These are phyloP conservation scores for Trametes meyenii DNA, from an alignment of 768 basidiomycete genomes.

Conservation along the genomic window DNA sequence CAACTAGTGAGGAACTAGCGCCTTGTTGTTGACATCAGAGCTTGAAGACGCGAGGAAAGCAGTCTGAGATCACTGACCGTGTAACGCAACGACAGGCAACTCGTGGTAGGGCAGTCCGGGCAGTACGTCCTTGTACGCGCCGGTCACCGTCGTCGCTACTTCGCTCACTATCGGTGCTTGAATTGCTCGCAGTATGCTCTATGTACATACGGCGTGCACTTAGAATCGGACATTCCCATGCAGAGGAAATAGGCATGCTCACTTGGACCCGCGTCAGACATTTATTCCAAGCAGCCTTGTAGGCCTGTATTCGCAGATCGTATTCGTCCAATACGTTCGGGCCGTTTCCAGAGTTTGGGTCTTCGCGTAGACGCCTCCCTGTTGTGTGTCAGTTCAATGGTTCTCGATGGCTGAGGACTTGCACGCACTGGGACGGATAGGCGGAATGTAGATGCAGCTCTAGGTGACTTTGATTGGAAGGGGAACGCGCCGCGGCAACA, in stretches of 20 bases:
- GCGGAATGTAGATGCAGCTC: conserved; percentile 30
- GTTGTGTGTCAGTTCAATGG: no score
- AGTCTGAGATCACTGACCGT: conserved; percentile 42
- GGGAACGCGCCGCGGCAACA: background rate
- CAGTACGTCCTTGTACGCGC: conserved; percentile 48
- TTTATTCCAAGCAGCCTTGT: conserved; percentile 58
- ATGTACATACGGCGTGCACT: background rate
- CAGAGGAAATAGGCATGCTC: background rate
- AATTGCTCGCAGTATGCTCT: conserved; percentile 52
- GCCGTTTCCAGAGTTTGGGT: background rate
- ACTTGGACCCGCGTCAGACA: conserved; percentile 63
- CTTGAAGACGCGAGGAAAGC: background rate
- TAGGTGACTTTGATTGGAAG: background rate
- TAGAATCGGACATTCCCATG: no score
- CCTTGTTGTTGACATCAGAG: conserved; percentile 31
- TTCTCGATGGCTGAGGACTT: background rate
- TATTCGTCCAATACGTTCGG: conserved; percentile 19
- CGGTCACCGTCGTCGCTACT: conserved; percentile 46
- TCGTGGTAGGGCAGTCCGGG: conserved; percentile 63
- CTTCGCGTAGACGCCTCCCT: no score
- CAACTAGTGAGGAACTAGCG: conserved; percentile 9
- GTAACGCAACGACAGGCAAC: conserved; percentile 59
- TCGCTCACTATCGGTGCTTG: conserved; percentile 51
- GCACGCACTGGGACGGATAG: conserved; percentile 5
- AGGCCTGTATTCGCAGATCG: conserved; percentile 52